Evolutionary conservation across 2,329 filamentous ascomycete genomes (phyloP).

Genomic region (Fusarium sp.): DNA sequence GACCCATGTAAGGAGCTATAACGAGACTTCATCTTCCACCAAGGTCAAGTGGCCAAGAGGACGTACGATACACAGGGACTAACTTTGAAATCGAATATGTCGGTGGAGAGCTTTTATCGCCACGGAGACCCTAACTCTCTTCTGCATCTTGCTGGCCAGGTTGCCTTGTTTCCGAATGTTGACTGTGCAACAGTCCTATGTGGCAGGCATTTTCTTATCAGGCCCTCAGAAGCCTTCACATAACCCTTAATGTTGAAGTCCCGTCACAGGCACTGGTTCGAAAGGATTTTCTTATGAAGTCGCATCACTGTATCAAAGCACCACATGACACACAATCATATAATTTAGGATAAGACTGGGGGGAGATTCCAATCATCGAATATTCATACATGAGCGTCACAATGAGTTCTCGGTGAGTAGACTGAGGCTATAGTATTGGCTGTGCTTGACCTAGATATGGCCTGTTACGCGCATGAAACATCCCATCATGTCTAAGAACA

Average conservation of each 20-base stretch:
- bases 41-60: background rate
- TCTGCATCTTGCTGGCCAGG: background rate
- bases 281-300: no score
- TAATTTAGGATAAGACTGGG: rapidly evolving
- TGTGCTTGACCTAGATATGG: background rate
- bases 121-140: background rate
- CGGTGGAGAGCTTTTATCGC: background rate
- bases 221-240: background rate
- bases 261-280: background rate
- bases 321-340: background rate
- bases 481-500: no score
- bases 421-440: background rate
- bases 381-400: background rate
- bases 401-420: background rate
- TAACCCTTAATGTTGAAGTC: background rate
- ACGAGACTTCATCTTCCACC: no score
- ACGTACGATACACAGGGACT: rapidly evolving
- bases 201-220: background rate
- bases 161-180: background rate
- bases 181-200: background rate
- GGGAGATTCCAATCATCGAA: rapidly evolving
- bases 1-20: rapidly evolving
- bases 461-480: background rate
- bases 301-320: rapidly evolving
- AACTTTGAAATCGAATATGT: background rate